Conservation (phyloP, 2,329 filamentous ascomycete genomes). For the Drechslerella coelobrocha region DNA sequence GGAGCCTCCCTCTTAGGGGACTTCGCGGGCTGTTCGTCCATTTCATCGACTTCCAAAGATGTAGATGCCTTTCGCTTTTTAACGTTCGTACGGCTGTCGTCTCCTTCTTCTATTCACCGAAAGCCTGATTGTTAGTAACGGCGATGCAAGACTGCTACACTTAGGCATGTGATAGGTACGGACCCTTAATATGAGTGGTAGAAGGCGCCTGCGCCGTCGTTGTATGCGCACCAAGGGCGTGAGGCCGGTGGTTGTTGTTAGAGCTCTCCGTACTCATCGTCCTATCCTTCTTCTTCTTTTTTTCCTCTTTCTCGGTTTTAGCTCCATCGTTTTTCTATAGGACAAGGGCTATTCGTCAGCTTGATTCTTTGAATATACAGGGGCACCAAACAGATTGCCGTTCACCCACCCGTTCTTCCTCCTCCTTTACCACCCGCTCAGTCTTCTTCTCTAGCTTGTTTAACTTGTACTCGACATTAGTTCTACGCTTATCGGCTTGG, state of each 20-base stretch:
- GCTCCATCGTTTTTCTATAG: constrained; percentile 43
- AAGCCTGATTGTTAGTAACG: neutral
- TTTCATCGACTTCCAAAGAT: constrained; percentile 48
- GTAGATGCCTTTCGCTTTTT: constrained; percentile 52
- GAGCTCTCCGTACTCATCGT: constrained; percentile 51
- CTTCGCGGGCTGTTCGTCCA: constrained; percentile 48
- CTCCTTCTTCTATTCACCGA: constrained; percentile 28
- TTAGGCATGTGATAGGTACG: too few relatives aligned
- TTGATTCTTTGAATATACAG: too few relatives aligned
- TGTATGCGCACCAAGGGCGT: constrained; percentile 54
- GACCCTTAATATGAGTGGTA: constrained; percentile 52
- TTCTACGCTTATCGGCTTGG: constrained; percentile 37
- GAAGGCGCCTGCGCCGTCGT: constrained; percentile 52
- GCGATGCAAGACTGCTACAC: neutral
- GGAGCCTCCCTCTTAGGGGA: constrained; percentile 49
- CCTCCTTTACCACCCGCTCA: constrained; percentile 38
- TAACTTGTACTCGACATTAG: constrained; percentile 34
- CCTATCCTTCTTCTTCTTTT: constrained; percentile 52
- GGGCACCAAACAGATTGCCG: too few relatives aligned
- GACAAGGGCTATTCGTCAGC: too few relatives aligned
- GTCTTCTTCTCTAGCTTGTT: constrained; percentile 35
- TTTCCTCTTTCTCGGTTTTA: constrained; percentile 51
- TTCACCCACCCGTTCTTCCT: constrained; percentile 36
- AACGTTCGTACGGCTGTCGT: constrained; percentile 50
- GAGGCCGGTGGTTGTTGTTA: constrained; percentile 53